phyloP scores from a whole-genome alignment of 1,284 basidiomycete species.

The Sanghuangporus sanghuang region DNA sequence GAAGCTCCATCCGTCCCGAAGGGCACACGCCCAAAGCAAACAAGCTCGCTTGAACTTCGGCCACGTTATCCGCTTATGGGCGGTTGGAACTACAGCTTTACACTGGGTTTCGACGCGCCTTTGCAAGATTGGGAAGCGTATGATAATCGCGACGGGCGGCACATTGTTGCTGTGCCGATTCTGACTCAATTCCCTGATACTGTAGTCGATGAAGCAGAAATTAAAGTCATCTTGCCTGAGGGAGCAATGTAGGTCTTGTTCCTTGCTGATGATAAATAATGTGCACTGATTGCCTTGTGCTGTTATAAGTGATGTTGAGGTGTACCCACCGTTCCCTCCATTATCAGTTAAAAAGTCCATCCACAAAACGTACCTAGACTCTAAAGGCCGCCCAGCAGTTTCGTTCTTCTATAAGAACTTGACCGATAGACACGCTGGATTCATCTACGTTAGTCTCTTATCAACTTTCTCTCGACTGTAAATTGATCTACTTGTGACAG shows the following conservation, averaged over 20 bases:
- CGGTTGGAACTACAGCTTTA: constrained; percentile 97
- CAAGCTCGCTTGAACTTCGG: constrained; percentile 71
- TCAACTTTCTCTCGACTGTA: not conserved
- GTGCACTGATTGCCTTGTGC: not conserved
- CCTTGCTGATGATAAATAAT: constrained; percentile 9
- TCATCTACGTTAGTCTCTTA: constrained; percentile 58
- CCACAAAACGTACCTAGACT: constrained; percentile 89
- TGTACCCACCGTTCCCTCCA: constrained; percentile 75
- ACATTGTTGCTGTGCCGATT: constrained; percentile 81
- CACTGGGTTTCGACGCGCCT: constrained; percentile 88
- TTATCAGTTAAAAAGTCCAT: constrained; percentile 53
- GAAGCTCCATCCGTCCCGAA: constrained; percentile 57
- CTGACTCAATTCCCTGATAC: constrained; percentile 79
- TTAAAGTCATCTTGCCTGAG: constrained; percentile 87
- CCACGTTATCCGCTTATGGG: constrained; percentile 94
- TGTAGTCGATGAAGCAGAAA: constrained; percentile 76
- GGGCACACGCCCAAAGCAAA: constrained; percentile 44
- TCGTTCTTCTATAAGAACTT: constrained; percentile 70
- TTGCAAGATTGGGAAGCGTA: constrained; percentile 69
- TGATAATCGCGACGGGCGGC: constrained; percentile 52
- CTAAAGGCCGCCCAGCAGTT: constrained; percentile 81
- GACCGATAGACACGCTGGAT: constrained; percentile 74
- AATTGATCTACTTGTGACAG: constrained; percentile 34
- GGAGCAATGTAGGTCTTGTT: constrained; percentile 74
- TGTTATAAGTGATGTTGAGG: constrained; percentile 63